A percentile compares a stretch with the other conserved stretches of the same genome.
Conservation (phyloP, 2,329 filamentous ascomycete genomes). For the Pseudogymnoascus sp. region DNA sequence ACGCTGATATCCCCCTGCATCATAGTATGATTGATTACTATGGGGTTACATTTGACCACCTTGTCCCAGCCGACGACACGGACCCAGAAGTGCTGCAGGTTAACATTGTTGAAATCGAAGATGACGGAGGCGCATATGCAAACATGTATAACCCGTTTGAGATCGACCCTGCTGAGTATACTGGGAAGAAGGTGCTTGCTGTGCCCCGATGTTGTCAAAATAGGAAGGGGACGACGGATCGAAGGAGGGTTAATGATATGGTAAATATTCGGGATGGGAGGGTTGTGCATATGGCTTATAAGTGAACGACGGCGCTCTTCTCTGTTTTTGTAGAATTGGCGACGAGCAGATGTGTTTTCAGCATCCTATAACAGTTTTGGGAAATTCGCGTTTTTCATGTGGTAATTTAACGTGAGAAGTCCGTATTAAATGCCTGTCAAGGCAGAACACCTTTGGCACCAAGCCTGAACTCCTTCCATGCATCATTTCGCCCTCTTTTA, state of each 20-base stretch:
- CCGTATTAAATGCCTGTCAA: background rate
- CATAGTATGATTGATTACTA: slow-evolving; percentile 31
- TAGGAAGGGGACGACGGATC: slow-evolving; percentile 31
- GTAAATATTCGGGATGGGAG: slow-evolving; percentile 16
- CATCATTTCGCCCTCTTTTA: no score
- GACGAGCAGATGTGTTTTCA: background rate
- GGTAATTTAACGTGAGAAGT: background rate
- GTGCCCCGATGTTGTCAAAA: slow-evolving; percentile 36
- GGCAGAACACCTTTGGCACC: background rate
- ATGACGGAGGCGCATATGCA: slow-evolving; percentile 29
- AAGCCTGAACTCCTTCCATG: no score
- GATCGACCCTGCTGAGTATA: slow-evolving; percentile 32
- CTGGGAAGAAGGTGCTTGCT: slow-evolving; percentile 33
- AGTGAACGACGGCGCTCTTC: background rate
- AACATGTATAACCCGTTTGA: slow-evolving; percentile 30
- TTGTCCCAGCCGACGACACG: slow-evolving; percentile 29
- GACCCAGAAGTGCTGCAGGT: slow-evolving; percentile 35
- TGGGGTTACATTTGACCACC: slow-evolving; percentile 35
- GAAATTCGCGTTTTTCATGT: no score
- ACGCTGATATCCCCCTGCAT: background rate
- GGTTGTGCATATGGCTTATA: slow-evolving; percentile 4
- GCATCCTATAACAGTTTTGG: no score
- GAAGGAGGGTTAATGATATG: slow-evolving; percentile 27
- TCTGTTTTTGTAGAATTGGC: background rate
- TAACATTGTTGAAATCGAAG: slow-evolving; percentile 36